Evolutionary conservation across 2,329 filamentous ascomycete species (phyloP).

Genomic region (Sphaceloma murrayae): DNA sequence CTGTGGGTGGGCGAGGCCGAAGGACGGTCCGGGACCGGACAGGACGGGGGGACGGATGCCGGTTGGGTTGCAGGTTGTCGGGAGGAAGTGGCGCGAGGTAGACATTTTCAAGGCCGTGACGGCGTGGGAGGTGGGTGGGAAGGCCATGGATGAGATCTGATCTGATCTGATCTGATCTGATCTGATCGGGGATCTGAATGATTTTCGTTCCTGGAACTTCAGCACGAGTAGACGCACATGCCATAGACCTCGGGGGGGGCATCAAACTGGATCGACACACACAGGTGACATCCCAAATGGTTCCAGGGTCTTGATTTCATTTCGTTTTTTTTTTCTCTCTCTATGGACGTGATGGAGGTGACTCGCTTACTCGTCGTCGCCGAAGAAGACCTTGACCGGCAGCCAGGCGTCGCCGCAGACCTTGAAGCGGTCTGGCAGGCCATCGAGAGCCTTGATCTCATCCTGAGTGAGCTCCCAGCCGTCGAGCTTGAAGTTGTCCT

Average conservation of each 20-base stretch:
- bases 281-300: conserved; percentile 16
- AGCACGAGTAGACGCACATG: conserved; percentile 16
- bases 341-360: not conserved
- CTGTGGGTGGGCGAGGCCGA: conserved; percentile 28
- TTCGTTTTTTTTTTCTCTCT: no score
- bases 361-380: conserved; percentile 60
- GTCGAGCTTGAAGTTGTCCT: conserved; percentile 60
- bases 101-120: conserved; percentile 29
- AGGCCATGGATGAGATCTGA: conserved; percentile 12
- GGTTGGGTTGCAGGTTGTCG: conserved; percentile 32
- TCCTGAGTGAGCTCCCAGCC: conserved; percentile 64
- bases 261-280: conserved; percentile 4
- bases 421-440: conserved; percentile 68
- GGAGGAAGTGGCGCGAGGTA: conserved; percentile 28
- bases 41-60: conserved; percentile 25
- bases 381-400: conserved; percentile 72
- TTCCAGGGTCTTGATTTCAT: no score
- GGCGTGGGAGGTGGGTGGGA: conserved; percentile 30
- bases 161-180: no score
- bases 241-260: conserved; percentile 10
- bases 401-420: conserved; percentile 67
- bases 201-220: conserved; percentile 73
- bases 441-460: conserved; percentile 60
- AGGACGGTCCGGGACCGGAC: conserved; percentile 18
- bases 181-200: conserved; percentile 68